Percentiles rank a stretch among this genome's conserved stretches.
phyloP scores from a whole-genome alignment of 495 filamentous ascomycete genomes.

The Jackrogersella multiformis region DNA sequence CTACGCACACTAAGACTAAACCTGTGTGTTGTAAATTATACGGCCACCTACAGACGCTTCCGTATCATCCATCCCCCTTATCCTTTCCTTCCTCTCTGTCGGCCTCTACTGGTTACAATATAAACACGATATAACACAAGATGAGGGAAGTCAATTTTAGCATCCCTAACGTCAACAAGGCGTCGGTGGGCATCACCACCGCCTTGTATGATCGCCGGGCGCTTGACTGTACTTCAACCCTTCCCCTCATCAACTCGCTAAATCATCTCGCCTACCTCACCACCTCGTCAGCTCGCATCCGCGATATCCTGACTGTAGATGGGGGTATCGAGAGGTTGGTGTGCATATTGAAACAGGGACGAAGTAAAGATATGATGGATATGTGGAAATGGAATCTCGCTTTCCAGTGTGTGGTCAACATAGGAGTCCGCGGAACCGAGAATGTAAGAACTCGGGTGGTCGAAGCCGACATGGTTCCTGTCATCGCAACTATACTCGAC shows the following conservation, averaged over 20 bases:
- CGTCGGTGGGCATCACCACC: conserved; percentile 97
- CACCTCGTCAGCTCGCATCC: conserved; percentile 96
- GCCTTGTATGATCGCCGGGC: conserved; percentile 97
- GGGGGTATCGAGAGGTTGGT: conserved; percentile 95
- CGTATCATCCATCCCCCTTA: conserved; percentile 28
- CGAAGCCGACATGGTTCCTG: conserved; percentile 98
- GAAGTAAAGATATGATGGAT: conserved; percentile 97
- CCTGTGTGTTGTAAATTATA: conserved; percentile 3
- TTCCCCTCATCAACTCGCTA: conserved; percentile 96
- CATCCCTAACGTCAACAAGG: conserved; percentile 99
- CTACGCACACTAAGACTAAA: conserved; percentile 38
- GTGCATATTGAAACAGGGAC: conserved; percentile 95
- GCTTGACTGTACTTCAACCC: conserved; percentile 96
- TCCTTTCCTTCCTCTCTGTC: conserved; percentile 23
- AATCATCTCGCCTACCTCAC: conserved; percentile 98
- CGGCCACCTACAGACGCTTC: conserved; percentile 7
- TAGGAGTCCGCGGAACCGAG: conserved; percentile 95
- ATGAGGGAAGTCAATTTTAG: conserved; percentile 99
- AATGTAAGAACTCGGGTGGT: conserved; percentile 92
- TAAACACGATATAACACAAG: conserved; percentile 46
- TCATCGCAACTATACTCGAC: conserved; percentile 98
- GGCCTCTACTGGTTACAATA: conserved; percentile 5
- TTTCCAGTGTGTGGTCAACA: conserved; percentile 98
- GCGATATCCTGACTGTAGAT: conserved; percentile 97
- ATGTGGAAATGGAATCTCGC: conserved; percentile 99